Percentiles rank a stretch among this genome's conserved stretches.
Conservation (phyloP, 1,284 basidiomycete genomes). For the Ceratobasidium papillatum region DNA sequence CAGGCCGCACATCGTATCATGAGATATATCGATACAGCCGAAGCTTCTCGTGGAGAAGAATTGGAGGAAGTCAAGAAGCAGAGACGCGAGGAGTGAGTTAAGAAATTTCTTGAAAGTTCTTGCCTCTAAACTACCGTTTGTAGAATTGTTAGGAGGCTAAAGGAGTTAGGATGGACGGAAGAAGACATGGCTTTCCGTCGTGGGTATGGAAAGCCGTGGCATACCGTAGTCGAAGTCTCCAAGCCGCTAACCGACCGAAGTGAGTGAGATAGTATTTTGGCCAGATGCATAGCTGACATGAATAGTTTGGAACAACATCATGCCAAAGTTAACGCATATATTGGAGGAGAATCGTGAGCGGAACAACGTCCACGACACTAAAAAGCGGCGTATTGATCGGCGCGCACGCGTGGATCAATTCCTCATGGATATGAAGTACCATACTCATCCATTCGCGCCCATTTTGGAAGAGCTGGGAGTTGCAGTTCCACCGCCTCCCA, state of each 20-base stretch:
- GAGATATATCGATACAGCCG: neutral
- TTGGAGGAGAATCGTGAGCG: constrained; percentile 13
- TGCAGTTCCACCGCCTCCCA: neutral
- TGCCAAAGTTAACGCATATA: neutral
- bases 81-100: neutral
- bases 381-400: neutral
- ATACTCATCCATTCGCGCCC: neutral
- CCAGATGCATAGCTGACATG: neutral
- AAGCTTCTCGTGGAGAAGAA: neutral
- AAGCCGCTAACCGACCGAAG: constrained; percentile 27
- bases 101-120: neutral
- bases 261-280: neutral
- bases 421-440: neutral
- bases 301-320: neutral
- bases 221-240: neutral
- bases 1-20: neutral
- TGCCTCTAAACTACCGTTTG: neutral
- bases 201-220: neutral
- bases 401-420: neutral
- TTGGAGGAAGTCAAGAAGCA: neutral
- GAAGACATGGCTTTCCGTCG: neutral
- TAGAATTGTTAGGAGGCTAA: neutral
- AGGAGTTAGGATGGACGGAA: neutral
- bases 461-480: neutral
- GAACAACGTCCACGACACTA: neutral